Evolutionary conservation across 2,329 filamentous ascomycete species (phyloP).

Genomic region (Monilinia vaccinii-corymbosi): DNA sequence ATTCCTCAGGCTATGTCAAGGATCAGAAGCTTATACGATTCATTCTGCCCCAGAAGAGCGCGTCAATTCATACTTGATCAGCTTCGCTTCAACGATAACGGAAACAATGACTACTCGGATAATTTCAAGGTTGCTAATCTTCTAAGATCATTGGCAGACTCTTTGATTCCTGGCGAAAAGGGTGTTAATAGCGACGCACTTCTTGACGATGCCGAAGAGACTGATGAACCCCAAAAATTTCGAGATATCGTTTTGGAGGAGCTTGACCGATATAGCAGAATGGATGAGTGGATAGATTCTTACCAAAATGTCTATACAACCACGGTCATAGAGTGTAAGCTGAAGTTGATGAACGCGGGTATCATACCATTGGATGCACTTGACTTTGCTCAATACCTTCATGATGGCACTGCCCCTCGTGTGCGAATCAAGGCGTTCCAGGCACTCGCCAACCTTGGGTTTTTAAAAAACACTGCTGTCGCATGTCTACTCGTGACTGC

Average conservation of each 20-base stretch:
- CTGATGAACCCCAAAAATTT: constrained; percentile 34
- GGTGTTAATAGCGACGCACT: constrained; percentile 25
- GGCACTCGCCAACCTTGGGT: constrained; percentile 53
- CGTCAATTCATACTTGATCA: constrained; percentile 82
- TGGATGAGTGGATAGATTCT: constrained; percentile 60
- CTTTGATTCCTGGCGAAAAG: constrained; percentile 41
- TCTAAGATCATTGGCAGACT: constrained; percentile 53
- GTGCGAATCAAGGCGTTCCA: constrained; percentile 60
- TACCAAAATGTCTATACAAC: constrained; percentile 60
- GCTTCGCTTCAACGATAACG: constrained; percentile 89
- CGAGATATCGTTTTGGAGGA: constrained; percentile 45
- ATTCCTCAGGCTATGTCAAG: constrained; percentile 74
- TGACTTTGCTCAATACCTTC: constrained; percentile 54
- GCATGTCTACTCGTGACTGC: constrained; percentile 48
- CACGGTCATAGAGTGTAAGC: constrained; percentile 52
- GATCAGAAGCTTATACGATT: constrained; percentile 48
- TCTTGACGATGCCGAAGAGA: constrained; percentile 35
- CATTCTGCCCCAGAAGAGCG: constrained; percentile 69
- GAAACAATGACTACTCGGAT: constrained; percentile 80
- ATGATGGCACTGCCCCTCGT: constrained; percentile 53
- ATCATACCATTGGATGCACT: constrained; percentile 45
- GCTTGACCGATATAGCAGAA: constrained; percentile 57
- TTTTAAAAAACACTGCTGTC: constrained; percentile 45
- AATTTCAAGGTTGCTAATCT: constrained; percentile 79
- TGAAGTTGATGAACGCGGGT: constrained; percentile 53